Conservation (phyloP, 2,329 filamentous ascomycete species). For the Microsporum audouinii region DNA sequence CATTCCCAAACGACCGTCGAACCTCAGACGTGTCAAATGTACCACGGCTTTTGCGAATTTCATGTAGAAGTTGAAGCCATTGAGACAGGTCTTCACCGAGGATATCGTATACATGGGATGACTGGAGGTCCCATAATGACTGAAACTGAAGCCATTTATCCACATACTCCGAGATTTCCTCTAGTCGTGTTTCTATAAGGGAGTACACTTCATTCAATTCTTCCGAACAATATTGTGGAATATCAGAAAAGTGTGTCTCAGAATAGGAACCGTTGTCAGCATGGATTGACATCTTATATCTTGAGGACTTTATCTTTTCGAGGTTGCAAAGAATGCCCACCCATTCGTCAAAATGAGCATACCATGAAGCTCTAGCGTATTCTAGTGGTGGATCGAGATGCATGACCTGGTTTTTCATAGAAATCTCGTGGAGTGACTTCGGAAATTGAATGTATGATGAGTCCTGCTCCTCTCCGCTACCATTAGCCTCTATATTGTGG, state of each 20-base stretch:
- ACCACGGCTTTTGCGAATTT: slow-evolving; percentile 86
- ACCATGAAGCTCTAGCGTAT: slow-evolving; percentile 86
- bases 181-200: slow-evolving; percentile 70
- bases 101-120: slow-evolving; percentile 86
- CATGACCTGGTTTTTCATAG: slow-evolving; percentile 96
- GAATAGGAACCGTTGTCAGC: slow-evolving; percentile 29
- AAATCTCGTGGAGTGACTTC: slow-evolving; percentile 71
- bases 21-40: slow-evolving; percentile 98
- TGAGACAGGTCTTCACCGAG: slow-evolving; percentile 82
- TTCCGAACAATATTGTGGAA: slow-evolving; percentile 72
- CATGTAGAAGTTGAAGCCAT: slow-evolving; percentile 92
- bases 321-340: slow-evolving; percentile 84
- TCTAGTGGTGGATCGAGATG: slow-evolving; percentile 90
- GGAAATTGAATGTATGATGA: slow-evolving; percentile 29
- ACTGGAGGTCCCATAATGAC: slow-evolving; percentile 93
- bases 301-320: slow-evolving; percentile 84
- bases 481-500: slow-evolving; percentile 13
- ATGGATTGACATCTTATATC: slow-evolving; percentile 78
- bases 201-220: slow-evolving; percentile 70
- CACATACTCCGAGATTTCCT: slow-evolving; percentile 71
- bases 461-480: slow-evolving; percentile 22
- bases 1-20: slow-evolving; percentile 81
- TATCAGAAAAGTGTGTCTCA: slow-evolving; percentile 60
- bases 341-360: slow-evolving; percentile 85
- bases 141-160: slow-evolving; percentile 99